Percentiles rank a stretch among this genome's conserved stretches.
These are phyloP conservation scores for Phytomonas sp. DNA, from an alignment of 208 protist species.

Conservation along the genomic window DNA sequence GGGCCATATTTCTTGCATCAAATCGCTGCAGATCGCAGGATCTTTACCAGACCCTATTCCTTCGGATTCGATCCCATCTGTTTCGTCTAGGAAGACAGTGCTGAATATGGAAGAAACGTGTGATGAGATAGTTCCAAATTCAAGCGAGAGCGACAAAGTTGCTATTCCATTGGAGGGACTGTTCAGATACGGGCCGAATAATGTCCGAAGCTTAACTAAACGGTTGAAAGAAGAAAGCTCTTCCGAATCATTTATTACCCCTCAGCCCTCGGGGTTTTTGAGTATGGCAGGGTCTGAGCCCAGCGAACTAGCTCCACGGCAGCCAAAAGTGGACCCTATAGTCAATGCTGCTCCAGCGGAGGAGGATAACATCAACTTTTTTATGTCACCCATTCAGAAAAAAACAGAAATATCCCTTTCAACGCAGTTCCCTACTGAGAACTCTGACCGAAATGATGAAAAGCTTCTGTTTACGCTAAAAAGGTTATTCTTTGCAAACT, in stretches of 20 bases:
- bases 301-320: not conserved
- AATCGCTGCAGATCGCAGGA: not conserved
- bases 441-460: not conserved
- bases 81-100: not conserved
- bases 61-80: not conserved
- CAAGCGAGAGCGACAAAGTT: not conserved
- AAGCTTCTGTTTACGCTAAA: not conserved
- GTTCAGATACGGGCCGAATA: not conserved
- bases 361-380: not conserved
- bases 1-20: not conserved
- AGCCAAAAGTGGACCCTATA: not conserved
- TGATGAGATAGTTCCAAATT: not conserved
- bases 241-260: not conserved
- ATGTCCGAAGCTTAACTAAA: not conserved
- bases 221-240: not conserved
- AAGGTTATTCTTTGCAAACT: not conserved
- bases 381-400: not conserved
- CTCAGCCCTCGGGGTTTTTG: not conserved
- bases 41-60: not conserved
- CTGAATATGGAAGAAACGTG: not conserved
- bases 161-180: not conserved
- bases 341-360: not conserved
- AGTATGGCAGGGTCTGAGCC: not conserved
- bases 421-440: not conserved
- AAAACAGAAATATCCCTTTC: not conserved